phyloP scores from a whole-genome alignment of 768 basidiomycete species.

The Kwoniella sp. region DNA sequence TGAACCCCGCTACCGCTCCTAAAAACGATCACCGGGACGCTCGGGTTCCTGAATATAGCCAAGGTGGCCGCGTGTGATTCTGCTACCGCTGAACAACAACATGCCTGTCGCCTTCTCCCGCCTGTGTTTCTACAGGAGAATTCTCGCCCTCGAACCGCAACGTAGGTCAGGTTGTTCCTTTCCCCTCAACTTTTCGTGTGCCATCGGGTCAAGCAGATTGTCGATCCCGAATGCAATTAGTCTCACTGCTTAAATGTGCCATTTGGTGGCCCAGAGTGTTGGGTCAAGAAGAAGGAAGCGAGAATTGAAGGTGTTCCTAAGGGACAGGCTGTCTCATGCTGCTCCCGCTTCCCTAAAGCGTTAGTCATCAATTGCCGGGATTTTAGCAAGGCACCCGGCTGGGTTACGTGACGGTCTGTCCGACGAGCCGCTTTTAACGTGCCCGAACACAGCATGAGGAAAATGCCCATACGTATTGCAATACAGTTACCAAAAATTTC shows the following conservation, averaged over 20 bases:
- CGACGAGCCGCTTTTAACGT: not conserved
- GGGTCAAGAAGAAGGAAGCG: not conserved
- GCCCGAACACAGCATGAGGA: not conserved
- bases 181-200: not conserved
- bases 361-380: not conserved
- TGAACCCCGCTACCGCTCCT: not conserved
- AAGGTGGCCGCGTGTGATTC: not conserved
- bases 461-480: too few relatives aligned
- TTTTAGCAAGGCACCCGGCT: not conserved
- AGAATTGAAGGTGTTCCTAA: too few relatives aligned
- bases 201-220: not conserved
- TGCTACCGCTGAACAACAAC: not conserved
- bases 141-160: not conserved
- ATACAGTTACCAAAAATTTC: not conserved
- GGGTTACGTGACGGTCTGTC: not conserved
- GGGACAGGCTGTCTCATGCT: not conserved
- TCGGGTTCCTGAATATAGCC: conserved; percentile 7
- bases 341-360: not conserved
- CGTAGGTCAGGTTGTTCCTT: not conserved
- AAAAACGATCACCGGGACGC: conserved; percentile 6
- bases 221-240: conserved; percentile 21
- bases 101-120: not conserved
- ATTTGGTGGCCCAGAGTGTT: not conserved
- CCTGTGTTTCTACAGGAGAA: not conserved
- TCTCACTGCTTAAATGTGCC: conserved; percentile 12